Base-by-base conservation (phyloP, 805 yeast species). In the Candida schatavii region DNA sequence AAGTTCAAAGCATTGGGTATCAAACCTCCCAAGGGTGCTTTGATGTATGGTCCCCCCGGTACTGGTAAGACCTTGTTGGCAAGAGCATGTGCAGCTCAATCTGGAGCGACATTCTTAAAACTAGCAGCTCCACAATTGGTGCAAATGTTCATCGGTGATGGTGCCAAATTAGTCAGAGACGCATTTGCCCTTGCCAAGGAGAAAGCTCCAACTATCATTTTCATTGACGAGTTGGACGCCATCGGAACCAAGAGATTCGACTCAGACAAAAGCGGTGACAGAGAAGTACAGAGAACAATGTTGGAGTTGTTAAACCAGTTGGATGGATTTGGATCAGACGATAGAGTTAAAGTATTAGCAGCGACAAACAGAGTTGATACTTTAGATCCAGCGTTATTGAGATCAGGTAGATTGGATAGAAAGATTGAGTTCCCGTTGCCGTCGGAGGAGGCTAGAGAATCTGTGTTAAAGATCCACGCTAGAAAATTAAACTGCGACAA, bases 331-430 rank as follows among this genome's bases (percentile, higher is more conserved):
- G 96, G 95, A 25, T 85, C 96, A 19, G 98, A 93, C 66, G 99
- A 93, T 60, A 75, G 97, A 50, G 99, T 93, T 43, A 93, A 93
- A 67, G 98, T 93, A 34, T 75, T 93, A 50, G 98, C 98, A 11
- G 99, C 99, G 32, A 93, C 99, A 2, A 93, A 93, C 65, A 84
- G 99, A 73, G 97, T 93, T 30, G 99, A 93, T 61, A 95, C 90
- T 11, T 75, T 93, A 55, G 99, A 93, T 70, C 99, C 99, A n/a
- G 99, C 99, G 2, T 71, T 93, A 58, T 74, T 93, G 57, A 85
- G 99, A 74, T 88, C 97, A 1, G 99, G 99, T 57, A 83, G 99
- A 70, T 77, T 93, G 61, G 99, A 93, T 69, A 81, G 99, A 67
- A 93, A 93, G 65, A 91, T 93, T 56, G 99, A 93, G 70, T 93